Evolutionary conservation across 768 basidiomycete species (phyloP), one percentile per base, ranked within the genome.

Genomic region (Holtermannia corniformis): DNA sequence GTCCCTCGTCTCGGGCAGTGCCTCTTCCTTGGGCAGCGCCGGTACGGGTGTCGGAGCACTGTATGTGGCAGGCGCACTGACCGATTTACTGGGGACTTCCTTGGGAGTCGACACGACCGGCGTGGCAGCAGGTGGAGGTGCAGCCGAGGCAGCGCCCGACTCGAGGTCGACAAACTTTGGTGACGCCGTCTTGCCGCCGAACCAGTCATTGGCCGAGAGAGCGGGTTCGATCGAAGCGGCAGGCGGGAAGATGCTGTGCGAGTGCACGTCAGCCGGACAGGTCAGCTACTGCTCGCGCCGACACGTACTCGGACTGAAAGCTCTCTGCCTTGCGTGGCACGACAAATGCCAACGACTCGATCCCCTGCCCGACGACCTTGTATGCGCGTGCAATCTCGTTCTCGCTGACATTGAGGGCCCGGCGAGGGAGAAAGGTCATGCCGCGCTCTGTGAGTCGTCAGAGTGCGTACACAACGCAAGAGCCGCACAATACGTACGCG

Each of bases 331-430:
- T 93, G 57, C 93, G 81, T 13, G 93, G 93, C 13, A 96, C 92
- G 64, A 93, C 87, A 74, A 96, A 99, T 0, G 83, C 83, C 63
- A 99, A 85, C 16, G 93, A 87, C 70, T 97, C 92, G 53, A 99
- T 80, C 27, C 77, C 76, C 20, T 73, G 74, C 2, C 79, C 81
- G 14, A 81, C 77, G 19, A 93, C 79, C 73, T 97, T 99, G 80
- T 87, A 96, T 0, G 86, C 89, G 24, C 90, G 79, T 1, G 89
- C 92, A 60, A 97, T 95, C 72, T 97, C 95, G 71, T 91, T 93
- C 49, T 96, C 89, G 32, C 79, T 75, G 21, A 95, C 85, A 68
- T 80, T 89, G 64, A 97, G 80, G 0, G 87, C 84, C 45, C 91
- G 86, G 28, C 92, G 82, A 12, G 95, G 95, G 41, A 95, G 79